Base-by-base conservation (phyloP, 78 protist species). In the Anaeramoeba ignava region DNA sequence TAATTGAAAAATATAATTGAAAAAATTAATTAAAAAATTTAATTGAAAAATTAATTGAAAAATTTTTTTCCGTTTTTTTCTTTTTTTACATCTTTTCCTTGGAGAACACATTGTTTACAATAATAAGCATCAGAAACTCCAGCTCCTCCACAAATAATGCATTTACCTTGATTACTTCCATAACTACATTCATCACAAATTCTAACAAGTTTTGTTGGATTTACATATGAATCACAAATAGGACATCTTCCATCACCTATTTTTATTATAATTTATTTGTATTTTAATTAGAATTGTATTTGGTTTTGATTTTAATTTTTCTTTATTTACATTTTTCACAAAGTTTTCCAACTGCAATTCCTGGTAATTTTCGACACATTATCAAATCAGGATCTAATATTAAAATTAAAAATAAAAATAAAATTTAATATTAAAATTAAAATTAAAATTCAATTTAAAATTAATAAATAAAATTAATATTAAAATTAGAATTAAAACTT, bases 211-310 rank as follows among this genome's bases (percentile, higher is more conserved):
- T 93, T 91, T n/a, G 42, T 8, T 27, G 96, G 96, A 38, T 87
- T 80, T 33, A 93, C 96, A 79, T 89, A 88, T 38, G 95, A 92
- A 82, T 95, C 98, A 79, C 98, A 95, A 3, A 93, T 83, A 34
- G 91, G 94, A 78, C 98, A 95, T 68, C 90, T 91, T 42, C 98
- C 98, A 83, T 95, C 98, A n/a, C n/a, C n/a, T n/a, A n/a, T n/a
- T n/a, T n/a, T n/a, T n/a, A n/a, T n/a, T n/a, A n/a, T n/a, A n/a
- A n/a, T n/a, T n/a, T n/a, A n/a, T n/a, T n/a, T n/a, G n/a, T n/a
- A n/a, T n/a, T n/a, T n/a, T n/a, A n/a, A n/a, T n/a, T n/a, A n/a
- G n/a, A n/a, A n/a, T n/a, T n/a, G n/a, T n/a, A n/a, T n/a, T n/a
- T n/a, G n/a, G n/a, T n/a, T n/a, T n/a, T n/a, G n/a, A n/a, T n/a